Base-by-base conservation (phyloP, 805 yeast genomes). In the Wickerhamiella brachini region DNA sequence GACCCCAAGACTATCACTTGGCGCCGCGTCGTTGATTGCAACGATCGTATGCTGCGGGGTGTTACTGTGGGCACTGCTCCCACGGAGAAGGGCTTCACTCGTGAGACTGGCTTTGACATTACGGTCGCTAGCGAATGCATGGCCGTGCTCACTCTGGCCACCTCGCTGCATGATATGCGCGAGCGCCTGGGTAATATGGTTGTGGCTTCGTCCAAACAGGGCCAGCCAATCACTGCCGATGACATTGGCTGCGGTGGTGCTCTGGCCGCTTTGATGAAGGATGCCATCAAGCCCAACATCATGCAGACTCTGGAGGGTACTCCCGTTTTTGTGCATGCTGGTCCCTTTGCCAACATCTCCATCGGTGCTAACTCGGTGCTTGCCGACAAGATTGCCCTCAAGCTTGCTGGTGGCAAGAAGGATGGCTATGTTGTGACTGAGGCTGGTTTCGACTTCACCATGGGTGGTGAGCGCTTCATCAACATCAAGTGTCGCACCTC, bases 281-380 rank as follows among this genome's bases (percentile, higher is more conserved):
- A 90, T 65, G 95, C 97, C 22, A 81, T 90, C 66, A 90, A 89
- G 72, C 97, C 97, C 58, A 90, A 86, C 66, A 69, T 90, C 65
- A 90, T 90, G 97, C 97, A 90, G 70, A 86, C 97, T 48, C 76
- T 90, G 55, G 97, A 90, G 70, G 97, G 97, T 54, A 89, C 97
- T 7, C 97, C 97, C 5, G 97, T 90, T 23, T 80, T 90, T 63
- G 95, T 90, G 18, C 97, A 90, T 65, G 97, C 97, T 42, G 97
- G 97, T 56, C 97, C 97, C 26, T 90, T 90, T 67, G 97, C 97
- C 58, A 90, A 90, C 70, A 90, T 90, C 57, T 85, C 95, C 34
- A 90, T 90, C 65, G 98, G 98, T 61, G 96, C 97, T 13, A 85
- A 90, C 37, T 89, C 97, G 12, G 89, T 90, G 17, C 71, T 90